Evolutionary conservation across 306 rosid genomes (phyloP), one percentile per base, ranked within the genome.

Genomic region (Urtica urens): DNA sequence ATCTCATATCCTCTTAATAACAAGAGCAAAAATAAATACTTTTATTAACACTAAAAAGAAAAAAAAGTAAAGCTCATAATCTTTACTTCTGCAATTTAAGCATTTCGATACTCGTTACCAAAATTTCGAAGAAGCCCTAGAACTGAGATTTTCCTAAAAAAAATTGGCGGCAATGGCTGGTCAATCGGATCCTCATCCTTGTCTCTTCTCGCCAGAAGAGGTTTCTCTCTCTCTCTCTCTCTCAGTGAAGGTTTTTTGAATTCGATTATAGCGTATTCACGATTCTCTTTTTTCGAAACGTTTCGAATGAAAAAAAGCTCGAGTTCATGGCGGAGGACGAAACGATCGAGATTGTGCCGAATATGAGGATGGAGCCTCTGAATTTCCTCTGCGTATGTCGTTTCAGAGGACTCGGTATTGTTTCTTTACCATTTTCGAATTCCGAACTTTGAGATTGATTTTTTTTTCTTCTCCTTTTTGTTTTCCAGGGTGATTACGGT

Each of bases 401-500:
- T 3, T 16, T 3, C n/a, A 10, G 11, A 7, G 40, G 11, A 16
- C 10, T 35, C 40, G 40, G 11, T 8, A 35, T 35, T n/a, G n/a
- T n/a, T n/a, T n/a, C n/a, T n/a, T n/a, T n/a, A n/a, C n/a, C n/a
- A n/a, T n/a, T n/a, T n/a, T n/a, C n/a, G n/a, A n/a, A n/a, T n/a
- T n/a, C n/a, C n/a, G 5, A 9, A 35, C 40, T 9, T 14, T 16
- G 37, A 2, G 37, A 13, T 13, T 31, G n/a, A 35, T 35, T 9
- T 35, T 1, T 10, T 18, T 29, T 49, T 16, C 8, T 5, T 39
- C n/a, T 37, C 31, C 28, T 28, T 24, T 34, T 24, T 45, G 31
- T 5, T 28, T 46, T 61, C 10, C 75, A 90, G 96, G 99, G 99
- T 46, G 96, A 90, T 69, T 90, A 72, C 43, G 99, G 95, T 39